Base-by-base conservation (phyloP, 2,329 filamentous ascomycete species). In the Pseudofabraea citricarpa region DNA sequence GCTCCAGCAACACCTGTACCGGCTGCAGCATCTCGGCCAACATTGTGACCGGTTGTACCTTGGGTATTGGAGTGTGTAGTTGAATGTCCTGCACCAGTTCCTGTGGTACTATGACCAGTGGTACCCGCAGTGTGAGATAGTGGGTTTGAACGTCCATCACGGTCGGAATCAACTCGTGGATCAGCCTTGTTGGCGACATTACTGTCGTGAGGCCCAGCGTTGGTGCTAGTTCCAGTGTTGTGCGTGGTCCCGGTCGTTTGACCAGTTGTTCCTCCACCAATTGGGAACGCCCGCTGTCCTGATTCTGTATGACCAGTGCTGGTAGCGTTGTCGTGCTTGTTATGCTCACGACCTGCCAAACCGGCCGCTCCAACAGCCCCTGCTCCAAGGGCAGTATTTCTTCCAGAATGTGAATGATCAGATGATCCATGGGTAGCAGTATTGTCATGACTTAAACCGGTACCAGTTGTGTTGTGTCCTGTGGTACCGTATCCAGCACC, bases 151-250 rank as follows among this genome's bases (percentile, higher is more conserved):
- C 38, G 47, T 32, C 43, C 29, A 22, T 43, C 41, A 16, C 48
- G 29, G 22, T 51, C 49, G n/a, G 44, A 46, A 47, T 68, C 65
- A 16, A 65, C 57, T 26, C 59, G 51, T 29, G 64, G 64, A 33
- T 70, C 66, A 12, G 56, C 35, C 45, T 63, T 63, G 50, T 70
- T 69, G 19, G 54, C 59, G 5, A 60, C n/a, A 13, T 62, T 63
- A 22, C 60, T 62, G 16, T 52, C 50, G 44, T 68, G 64, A 23
- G 63, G 63, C 6, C 6, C 65, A 62, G 32, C 54, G 53, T 57
- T 12, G 52, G 52, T 16, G 49, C 47, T 27, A 53, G 52, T 47
- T 35, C 53, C 52, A 51, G 62, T 54, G 22, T 64, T 55, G 20
- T 53, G 56, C 13, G 13, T 10, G 5, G 10, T 23, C 9, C 29